Conservation (phyloP, 306 rosid genomes). For the Gillenia trifoliata region DNA sequence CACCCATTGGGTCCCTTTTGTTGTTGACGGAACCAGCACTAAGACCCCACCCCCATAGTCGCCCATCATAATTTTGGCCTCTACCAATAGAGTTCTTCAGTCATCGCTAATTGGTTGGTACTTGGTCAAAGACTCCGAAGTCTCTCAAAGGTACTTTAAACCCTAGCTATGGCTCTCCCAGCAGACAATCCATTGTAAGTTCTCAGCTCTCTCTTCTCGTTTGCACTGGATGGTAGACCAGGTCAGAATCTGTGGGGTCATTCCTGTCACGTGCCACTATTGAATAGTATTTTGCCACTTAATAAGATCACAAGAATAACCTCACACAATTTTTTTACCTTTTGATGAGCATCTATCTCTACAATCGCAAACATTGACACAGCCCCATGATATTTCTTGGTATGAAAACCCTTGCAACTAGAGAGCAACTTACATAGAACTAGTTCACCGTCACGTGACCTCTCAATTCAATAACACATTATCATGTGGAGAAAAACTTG, state of each 20-base stretch:
- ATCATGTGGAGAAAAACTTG: too few species aligned
- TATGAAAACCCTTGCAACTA: not conserved
- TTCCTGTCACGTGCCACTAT: not conserved
- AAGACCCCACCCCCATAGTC: slow-evolving; percentile 22
- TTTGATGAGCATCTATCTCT: not conserved
- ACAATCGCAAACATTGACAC: not conserved
- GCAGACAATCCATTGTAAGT: not conserved
- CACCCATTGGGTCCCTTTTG: slow-evolving; percentile 43
- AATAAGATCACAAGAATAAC: too few species aligned
- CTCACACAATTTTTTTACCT: too few species aligned
- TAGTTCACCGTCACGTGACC: too few species aligned
- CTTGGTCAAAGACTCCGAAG: not conserved
- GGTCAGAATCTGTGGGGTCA: not conserved
- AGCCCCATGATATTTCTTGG: not conserved
- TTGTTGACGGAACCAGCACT: slow-evolving; percentile 42
- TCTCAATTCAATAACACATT: too few species aligned
- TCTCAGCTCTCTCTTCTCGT: not conserved
- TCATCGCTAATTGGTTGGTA: not conserved
- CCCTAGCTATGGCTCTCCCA: not conserved
- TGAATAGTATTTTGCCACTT: too few species aligned
- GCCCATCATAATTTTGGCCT: not conserved
- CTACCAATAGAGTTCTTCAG: not conserved
- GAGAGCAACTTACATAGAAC: too few species aligned
- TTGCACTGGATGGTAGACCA: not conserved
- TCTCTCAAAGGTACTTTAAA: not conserved